Base-by-base conservation (phyloP, 176 grass and related monocot species). In the Oryza nivara region DNA sequence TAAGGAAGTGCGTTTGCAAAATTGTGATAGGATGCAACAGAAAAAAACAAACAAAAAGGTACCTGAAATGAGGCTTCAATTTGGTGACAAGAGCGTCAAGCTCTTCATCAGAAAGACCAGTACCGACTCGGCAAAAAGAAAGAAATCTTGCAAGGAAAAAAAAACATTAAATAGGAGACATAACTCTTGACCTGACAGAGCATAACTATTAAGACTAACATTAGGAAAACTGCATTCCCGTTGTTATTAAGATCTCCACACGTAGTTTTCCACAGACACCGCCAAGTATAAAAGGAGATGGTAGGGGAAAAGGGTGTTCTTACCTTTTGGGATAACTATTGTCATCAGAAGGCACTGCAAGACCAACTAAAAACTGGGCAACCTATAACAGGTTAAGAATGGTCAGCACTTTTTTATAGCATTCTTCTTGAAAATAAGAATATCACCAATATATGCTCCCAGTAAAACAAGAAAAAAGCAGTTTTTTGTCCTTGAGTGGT, bases 11-110 rank as follows among this genome's bases (percentile, higher is more conserved):
- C 12, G 49, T 22, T 61, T 78, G 13, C 28, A 52, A 46, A 17
- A 72, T 81, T 20, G 11, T 26, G 85, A 85, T 61, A 67, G 22
- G 44, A 86, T 65, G 30, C 68, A 82, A 85, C 46, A 88, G 46
- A 65, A 83, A 30, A 30, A 88, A 81, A 23, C 34, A 78, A 90
- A 58, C 41, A 84, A 52, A 47, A 54, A 88, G 43, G 11, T 91
- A 98, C 96, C 91, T 91, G 76, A 98, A 95, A 90, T 98, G 91
- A 68, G 96, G 96, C 68, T 90, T 95, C 89, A 98, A 70, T 86
- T 98, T 98, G 9, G 74, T 86, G 81, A 95, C 70, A 67, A 98
- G 92, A 80, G 83, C 76, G 63, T 93, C 87, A 75, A 88, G 81
- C 81, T 98, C 92, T 87, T 98, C 92, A 68, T 89, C 87, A 70